Conservation (phyloP, 805 yeast genomes). For the Spathaspora sp. region DNA sequence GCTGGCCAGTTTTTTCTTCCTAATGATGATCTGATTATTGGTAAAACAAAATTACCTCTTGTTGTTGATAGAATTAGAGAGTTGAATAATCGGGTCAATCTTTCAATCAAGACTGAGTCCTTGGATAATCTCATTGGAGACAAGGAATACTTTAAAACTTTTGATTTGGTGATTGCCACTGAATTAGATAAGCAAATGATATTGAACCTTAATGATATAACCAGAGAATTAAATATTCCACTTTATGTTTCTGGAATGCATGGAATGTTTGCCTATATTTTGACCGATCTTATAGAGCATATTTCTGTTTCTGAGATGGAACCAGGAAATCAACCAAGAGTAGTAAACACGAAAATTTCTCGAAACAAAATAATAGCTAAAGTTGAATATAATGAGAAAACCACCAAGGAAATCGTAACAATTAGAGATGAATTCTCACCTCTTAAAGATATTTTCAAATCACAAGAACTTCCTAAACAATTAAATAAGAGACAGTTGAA, state of each 20-base stretch:
- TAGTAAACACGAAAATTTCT: conserved; percentile 50
- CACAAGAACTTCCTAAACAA: conserved; percentile 38
- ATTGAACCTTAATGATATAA: conserved; percentile 45
- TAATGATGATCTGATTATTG: conserved; percentile 49
- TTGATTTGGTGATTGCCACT: conserved; percentile 74
- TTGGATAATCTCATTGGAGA: conserved; percentile 16
- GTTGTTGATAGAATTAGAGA: conserved; percentile 58
- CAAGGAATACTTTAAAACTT: conserved; percentile 44
- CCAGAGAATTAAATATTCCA: conserved; percentile 58
- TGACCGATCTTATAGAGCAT: conserved; percentile 73
- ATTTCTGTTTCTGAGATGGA: conserved; percentile 51
- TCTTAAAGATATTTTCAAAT: conserved; percentile 28
- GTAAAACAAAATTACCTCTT: conserved; percentile 51
- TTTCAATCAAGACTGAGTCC: conserved; percentile 40
- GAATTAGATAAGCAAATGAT: conserved; percentile 48
- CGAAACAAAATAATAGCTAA: conserved; percentile 30
- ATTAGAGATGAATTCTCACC: conserved; percentile 36
- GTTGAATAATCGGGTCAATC: conserved; percentile 74
- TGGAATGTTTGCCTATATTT: conserved; percentile 81
- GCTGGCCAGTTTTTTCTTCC: conserved; percentile 73
- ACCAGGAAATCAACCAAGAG: conserved; percentile 39
- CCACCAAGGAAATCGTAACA: conserved; percentile 41
- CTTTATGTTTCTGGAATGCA: conserved; percentile 65
- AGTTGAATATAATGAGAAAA: conserved; percentile 28
- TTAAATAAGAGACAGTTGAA: conserved; percentile 43